These are phyloP conservation scores for Ophiostoma australiae DNA, from an alignment of 2,329 filamentous ascomycete species.

Conservation along the genomic window DNA sequence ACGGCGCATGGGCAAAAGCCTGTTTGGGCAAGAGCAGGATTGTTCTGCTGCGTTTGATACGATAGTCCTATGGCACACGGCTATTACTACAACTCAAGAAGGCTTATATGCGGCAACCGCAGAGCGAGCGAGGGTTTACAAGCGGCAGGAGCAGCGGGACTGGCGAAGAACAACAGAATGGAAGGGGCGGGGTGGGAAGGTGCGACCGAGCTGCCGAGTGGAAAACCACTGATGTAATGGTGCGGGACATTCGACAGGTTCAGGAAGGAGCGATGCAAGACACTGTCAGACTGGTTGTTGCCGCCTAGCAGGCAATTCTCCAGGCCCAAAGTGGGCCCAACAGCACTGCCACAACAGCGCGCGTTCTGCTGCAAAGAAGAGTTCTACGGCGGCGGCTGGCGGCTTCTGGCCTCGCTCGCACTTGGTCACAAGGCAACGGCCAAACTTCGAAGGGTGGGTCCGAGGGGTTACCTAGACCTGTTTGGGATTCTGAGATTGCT, in stretches of 20 bases:
- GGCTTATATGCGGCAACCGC: neutral
- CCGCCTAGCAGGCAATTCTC: neutral
- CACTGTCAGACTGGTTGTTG: neutral
- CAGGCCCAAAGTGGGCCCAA: neutral
- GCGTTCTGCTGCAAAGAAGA: conserved; percentile 3
- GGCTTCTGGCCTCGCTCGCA: neutral
- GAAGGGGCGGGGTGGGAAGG: conserved; percentile 11
- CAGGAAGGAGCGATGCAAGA: neutral
- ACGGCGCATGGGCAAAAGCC: conserved; percentile 23
- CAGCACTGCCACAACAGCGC: conserved; percentile 14
- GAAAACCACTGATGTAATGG: conserved; percentile 6
- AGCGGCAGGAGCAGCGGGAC: conserved; percentile 13
- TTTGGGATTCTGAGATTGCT: neutral
- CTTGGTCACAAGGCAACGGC: conserved; percentile 9
- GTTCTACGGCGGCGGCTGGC: conserved; percentile 2
- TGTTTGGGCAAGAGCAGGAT: conserved; percentile 18
- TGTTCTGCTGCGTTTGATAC: conserved; percentile 4
- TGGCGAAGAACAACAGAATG: neutral
- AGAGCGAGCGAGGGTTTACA: conserved; percentile 6
- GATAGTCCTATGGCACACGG: neutral
- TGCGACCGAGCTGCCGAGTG: neutral
- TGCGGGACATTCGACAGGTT: conserved; percentile 7
- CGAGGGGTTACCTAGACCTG: neutral
- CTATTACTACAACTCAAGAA: neutral
- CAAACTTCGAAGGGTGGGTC: conserved; percentile 1